Evolutionary conservation across 2,329 filamentous ascomycete species (phyloP), one percentile per base, ranked within the genome.

Genomic region (Ascochyta fabae): DNA sequence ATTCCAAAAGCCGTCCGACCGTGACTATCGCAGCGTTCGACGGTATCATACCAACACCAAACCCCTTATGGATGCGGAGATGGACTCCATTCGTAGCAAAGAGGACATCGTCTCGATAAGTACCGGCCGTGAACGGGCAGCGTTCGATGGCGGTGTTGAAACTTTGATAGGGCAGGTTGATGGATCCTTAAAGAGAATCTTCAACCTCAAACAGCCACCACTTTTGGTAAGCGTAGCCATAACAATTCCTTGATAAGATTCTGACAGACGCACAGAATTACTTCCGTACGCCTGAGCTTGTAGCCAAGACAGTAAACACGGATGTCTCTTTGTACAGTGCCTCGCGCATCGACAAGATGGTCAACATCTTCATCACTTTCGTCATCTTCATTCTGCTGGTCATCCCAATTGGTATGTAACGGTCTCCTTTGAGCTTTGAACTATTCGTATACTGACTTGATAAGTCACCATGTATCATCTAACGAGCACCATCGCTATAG

Each of bases 371-470:
- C 53, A 78, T 80, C 58, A 78, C 77, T 0, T 54, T 73, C n/a
- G 65, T 79, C 16, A 78, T 80, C 42, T 78, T 79, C 62, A 66
- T 75, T 12, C 67, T 79, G 3, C 68, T 79, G 0, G 69, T 78
- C 1, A 60, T 78, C 8, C 78, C 78, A 0, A 75, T 79, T 6
- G 22, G 53, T 56, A 35, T 9, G 53, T 41, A 7, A 15, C 5
- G 2, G 6, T n/a, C 12, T 6, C 12, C 3, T 9, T 13, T n/a
- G 10, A n/a, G 13, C 9, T n/a, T 38, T 3, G 12, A 47, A 2
- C 1, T 13, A 7, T 19, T 3, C 9, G 12, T 22, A 6, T 36
- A 34, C 42, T 56, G 22, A 56, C 12, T n/a, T 15, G 1, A n/a
- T 7, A 8, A 56, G 62, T 78, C 6, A 70, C 69, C 4, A 71